Evolutionary conservation across 2,329 filamentous ascomycete species (phyloP).

Genomic region (Nothophaeocryptopus gaeumannii): DNA sequence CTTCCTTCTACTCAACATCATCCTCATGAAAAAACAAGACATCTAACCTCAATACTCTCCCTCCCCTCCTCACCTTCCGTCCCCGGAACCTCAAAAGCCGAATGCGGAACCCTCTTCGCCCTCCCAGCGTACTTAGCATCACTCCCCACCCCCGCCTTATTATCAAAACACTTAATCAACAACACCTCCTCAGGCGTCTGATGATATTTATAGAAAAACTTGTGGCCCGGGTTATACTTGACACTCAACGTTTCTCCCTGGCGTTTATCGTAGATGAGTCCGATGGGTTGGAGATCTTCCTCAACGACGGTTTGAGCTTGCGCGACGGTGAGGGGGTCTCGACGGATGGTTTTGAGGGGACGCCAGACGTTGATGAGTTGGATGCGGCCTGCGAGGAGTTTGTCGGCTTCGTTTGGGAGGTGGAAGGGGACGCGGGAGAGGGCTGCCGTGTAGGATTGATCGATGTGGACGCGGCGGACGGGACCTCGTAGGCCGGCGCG

Average conservation of each 20-base stretch:
- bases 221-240: slow-evolving; percentile 57
- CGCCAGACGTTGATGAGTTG: slow-evolving; percentile 53
- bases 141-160: slow-evolving; percentile 33
- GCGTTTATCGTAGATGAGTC: slow-evolving; percentile 70
- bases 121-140: slow-evolving; percentile 23
- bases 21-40: slow-evolving; percentile 65
- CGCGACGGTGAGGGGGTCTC: slow-evolving; percentile 57
- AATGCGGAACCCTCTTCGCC: slow-evolving; percentile 55
- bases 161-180: slow-evolving; percentile 48
- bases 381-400: slow-evolving; percentile 47
- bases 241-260: slow-evolving; percentile 73
- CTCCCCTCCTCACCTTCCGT: slow-evolving; percentile 65
- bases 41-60: slow-evolving; percentile 84
- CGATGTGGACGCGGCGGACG: slow-evolving; percentile 56
- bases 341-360: slow-evolving; percentile 46
- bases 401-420: slow-evolving; percentile 46
- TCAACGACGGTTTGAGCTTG: slow-evolving; percentile 56
- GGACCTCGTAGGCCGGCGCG: slow-evolving; percentile 39
- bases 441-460: slow-evolving; percentile 52
- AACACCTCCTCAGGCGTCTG: slow-evolving; percentile 56
- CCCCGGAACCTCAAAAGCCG: slow-evolving; percentile 71
- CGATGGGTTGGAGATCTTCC: slow-evolving; percentile 65
- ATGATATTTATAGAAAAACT: slow-evolving; percentile 71
- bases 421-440: slow-evolving; percentile 45
- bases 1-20: slow-evolving; percentile 14